Evolutionary conservation across 2,329 filamentous ascomycete genomes (phyloP), one percentile per base, ranked within the genome.

Genomic region (Cadophora malorum): DNA sequence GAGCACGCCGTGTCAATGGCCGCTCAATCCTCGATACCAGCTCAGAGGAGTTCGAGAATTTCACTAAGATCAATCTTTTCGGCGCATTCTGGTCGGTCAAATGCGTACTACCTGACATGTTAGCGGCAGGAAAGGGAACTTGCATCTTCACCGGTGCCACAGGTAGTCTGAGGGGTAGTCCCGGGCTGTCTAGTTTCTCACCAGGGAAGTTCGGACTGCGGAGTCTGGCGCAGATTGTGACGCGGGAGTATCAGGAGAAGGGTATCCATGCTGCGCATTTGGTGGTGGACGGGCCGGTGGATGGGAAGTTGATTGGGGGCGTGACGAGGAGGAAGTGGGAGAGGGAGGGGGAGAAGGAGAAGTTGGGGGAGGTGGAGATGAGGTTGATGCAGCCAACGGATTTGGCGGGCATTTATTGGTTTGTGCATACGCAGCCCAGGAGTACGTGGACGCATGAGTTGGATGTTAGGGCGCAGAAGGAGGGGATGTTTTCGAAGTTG

Each of bases 121-220:
- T 72, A 19, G 66, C 71, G 14, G 65, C 58, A 0, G 64, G 35
- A 19, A 68, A 67, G 25, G 71, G 71, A 8, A 72, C 71, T 0
- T 67, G 96, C 14, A 90, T 96, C 75, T 92, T 95, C 80, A 96
- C 93, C 0, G 93, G 93, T 41, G 93, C 93, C 0, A 96, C 93
- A 0, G 93, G 92, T 0, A 91, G 90, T 0, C 74, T 94, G 35
- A 91, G 89, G 74, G 91, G 91, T 8, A 91, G 88, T 21, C 87
- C 91, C 0, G 81, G 83, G 19, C 91, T 93, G 77, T 82, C 87
- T 0, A 80, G 85, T 16, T 96, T 97, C 76, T 90, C 92, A 0
- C 86, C 89, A 0, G 90, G 90, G 45, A 96, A 96, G 77, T 96
- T 92, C 77, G 92, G 91, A 8, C 81, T 91, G 71, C 84, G 93